Evolutionary conservation across 352 stramenopile genomes (phyloP).

Genomic region (Phytophthora pini): DNA sequence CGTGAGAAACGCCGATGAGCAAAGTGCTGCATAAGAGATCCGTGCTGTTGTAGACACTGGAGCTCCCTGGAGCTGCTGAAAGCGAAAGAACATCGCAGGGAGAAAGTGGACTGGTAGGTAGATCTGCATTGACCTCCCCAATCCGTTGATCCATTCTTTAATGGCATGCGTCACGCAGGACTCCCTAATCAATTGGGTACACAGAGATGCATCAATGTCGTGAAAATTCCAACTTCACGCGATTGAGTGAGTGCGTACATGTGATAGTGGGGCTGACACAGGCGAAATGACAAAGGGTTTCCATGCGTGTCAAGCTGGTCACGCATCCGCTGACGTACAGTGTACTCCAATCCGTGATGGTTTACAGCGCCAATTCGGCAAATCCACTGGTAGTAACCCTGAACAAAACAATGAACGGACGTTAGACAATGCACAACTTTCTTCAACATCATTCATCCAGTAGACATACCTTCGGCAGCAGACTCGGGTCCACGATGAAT

Average conservation of each 20-base stretch:
- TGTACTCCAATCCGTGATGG: conserved; percentile 77
- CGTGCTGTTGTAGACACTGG: conserved; percentile 54
- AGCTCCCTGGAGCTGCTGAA: conserved; percentile 54
- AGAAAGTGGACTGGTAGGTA: conserved; percentile 86
- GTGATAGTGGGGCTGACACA: conserved; percentile 89
- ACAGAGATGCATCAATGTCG: neutral
- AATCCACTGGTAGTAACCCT: conserved; percentile 90
- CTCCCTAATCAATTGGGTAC: conserved; percentile 47
- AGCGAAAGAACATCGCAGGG: conserved; percentile 79
- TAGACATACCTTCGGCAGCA: conserved; percentile 69
- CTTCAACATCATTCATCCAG: neutral
- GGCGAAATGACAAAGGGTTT: conserved; percentile 58
- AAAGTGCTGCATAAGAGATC: conserved; percentile 73
- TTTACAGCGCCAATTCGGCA: conserved; percentile 73
- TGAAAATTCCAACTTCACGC: neutral
- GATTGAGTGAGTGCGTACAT: conserved; percentile 48
- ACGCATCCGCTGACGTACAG: conserved; percentile 62
- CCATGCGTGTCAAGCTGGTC: conserved; percentile 51
- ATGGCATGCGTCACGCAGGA: conserved; percentile 82
- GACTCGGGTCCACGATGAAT: conserved; percentile 68
- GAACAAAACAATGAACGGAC: conserved; percentile 1
- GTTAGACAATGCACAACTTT: neutral
- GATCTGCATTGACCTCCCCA: conserved; percentile 78
- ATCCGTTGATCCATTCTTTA: conserved; percentile 76
- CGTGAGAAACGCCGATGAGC: conserved; percentile 83